Base-by-base conservation (phyloP, 208 protist species). In the Hexamita inflata region DNA sequence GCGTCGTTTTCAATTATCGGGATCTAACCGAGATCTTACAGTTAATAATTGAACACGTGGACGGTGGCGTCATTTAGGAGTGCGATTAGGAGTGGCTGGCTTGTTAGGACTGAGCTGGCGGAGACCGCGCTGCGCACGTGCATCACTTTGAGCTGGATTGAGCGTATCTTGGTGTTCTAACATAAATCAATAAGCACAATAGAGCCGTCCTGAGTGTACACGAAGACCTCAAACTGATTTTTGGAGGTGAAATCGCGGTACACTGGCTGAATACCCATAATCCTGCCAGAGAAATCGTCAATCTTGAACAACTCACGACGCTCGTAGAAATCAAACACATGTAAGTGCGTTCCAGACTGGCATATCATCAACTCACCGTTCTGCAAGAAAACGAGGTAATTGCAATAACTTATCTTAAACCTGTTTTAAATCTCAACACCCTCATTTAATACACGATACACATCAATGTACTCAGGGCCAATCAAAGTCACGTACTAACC, bases 351-450 rank as follows among this genome's bases (percentile, higher is more conserved):
- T 19, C 64, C 64, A 49, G 32, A 45, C 2, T 4, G 19, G 15
- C 19, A 7, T 11, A 49, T 19, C 2, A 70, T 28, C 38, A 70
- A 15, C 7, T 49, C 38, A 42, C 64, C 64, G 15, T 11, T 38
- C 9, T 40, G 24, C n/a, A 34, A 42, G 35, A 70, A 70, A 19
- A 9, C 26, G 19, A 70, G 2, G 35, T 11, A 13, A 15, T 70
- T 70, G 35, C 64, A 70, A n/a, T 45, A 70, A 24, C 11, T 15
- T 24, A 70, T 70, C 9, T n/a, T n/a, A n/a, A 70, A 70, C 35
- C 42, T 15, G 42, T 70, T 7, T 9, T 45, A 42, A 15, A 28
- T 40, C 64, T 45, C 9, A 11, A 70, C 35, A 2, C 64, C 11
- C 9, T 40, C 40, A n/a, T 45, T 7, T 4, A 45, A 70, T 11